Evolutionary conservation across 2,329 filamentous ascomycete genomes (phyloP).

Genomic region (Beauveria rudraprayagi): DNA sequence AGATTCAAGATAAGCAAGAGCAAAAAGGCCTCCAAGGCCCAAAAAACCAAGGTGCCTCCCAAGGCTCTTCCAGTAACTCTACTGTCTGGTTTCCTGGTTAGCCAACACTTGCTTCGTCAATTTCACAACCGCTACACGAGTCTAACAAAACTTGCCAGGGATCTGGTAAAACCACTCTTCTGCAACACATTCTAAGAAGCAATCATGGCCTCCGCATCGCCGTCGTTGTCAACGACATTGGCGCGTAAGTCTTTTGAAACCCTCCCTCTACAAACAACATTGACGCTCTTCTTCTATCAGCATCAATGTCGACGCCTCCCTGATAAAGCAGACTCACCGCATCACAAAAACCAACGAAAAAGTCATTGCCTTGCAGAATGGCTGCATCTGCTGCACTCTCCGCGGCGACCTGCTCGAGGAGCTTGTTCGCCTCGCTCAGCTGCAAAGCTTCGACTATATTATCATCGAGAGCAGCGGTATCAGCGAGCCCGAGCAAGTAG

Average conservation of each 20-base stretch:
- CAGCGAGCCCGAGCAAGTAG: constrained; percentile 65
- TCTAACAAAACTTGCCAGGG: constrained; percentile 34
- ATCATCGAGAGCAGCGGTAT: constrained; percentile 66
- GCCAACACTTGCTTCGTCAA: background rate
- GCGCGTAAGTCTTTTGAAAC: constrained; percentile 32
- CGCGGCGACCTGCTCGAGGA: constrained; percentile 64
- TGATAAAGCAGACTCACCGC: constrained; percentile 48
- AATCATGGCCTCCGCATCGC: constrained; percentile 62
- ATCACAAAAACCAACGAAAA: constrained; percentile 54
- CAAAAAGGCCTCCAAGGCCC: constrained; percentile 9
- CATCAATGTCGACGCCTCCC: constrained; percentile 57
- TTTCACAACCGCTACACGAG: background rate
- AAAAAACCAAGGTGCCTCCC: constrained; percentile 10
- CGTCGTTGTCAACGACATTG: constrained; percentile 68
- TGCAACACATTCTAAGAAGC: constrained; percentile 59
- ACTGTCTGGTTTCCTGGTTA: constrained; percentile 51
- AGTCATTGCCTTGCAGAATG: constrained; percentile 61
- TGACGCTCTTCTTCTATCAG: constrained; percentile 22
- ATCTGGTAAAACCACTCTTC: constrained; percentile 62
- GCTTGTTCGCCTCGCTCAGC: constrained; percentile 53
- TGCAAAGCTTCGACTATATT: constrained; percentile 60
- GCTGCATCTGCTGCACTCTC: constrained; percentile 70
- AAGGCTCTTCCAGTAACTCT: constrained; percentile 48
- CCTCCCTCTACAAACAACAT: rapidly evolving
- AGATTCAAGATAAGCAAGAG: constrained; percentile 9